Evolutionary conservation across 352 stramenopile species (phyloP), one percentile per base, ranked within the genome.

Genomic region (Phytophthora litchii): DNA sequence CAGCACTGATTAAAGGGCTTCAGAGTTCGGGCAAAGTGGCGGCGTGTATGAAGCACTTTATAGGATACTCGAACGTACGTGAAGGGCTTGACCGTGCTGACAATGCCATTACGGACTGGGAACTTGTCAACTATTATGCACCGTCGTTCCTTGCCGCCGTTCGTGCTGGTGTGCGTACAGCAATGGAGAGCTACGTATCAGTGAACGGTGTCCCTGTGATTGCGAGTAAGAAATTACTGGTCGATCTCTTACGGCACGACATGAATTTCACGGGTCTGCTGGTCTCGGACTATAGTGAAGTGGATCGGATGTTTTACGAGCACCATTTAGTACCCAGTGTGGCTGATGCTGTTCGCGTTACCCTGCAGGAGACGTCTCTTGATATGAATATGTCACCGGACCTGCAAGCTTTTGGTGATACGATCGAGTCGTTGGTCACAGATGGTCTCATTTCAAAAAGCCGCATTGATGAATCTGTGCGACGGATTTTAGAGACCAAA

Each of bases 121-220:
- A 91, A 19, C 63, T 90, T 20, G 52, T 90, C 14, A 91, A 93
- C 41, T 76, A 86, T 37, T 96, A 86, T 36, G 73, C 85, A 3
- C 82, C 80, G 27, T 74, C 87, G 10, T 97, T 95, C 51, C 57
- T 88, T 1, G 76, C 82, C n/a, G 86, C 85, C 0, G 74, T 81
- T 9, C 50, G 83, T 27, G 85, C 78, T 2, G 86, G 89, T 10
- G 84, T 94, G 11, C 75, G 84, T 35, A 96, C 89, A 0, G 77
- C 92, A 12, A 98, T 98, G 92, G 91, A 97, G 65, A 88, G 69
- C 23, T 98, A 97, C 54, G 84, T 91, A 12, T 95, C 93, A 46
- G 67, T 95, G 17, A 94, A 96, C 54, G 89, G 89, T 6, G 66
- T 89, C 6, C 91, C 91, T 0, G 88, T 97, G 51, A 92, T 96